Percentiles rank a stretch among this genome's conserved stretches.
Conservation (phyloP, 805 yeast species). For the Debaryomyces maramus region DNA sequence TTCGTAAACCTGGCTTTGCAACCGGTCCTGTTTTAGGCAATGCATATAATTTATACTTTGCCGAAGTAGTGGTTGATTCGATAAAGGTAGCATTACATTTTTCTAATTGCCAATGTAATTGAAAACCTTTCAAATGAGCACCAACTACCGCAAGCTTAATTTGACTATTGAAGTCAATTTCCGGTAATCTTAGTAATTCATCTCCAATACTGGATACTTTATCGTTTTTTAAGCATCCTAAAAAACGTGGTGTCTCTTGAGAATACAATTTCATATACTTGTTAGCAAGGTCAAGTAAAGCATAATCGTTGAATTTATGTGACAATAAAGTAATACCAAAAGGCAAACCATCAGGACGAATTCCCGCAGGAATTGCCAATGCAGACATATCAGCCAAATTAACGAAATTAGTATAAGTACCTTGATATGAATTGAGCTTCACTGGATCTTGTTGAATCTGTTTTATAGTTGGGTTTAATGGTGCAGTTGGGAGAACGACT, state of each 20-base stretch:
- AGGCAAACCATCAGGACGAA: slow-evolving; percentile 80
- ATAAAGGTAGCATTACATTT: slow-evolving; percentile 75
- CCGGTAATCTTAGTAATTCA: slow-evolving; percentile 50
- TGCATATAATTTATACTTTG: slow-evolving; percentile 75
- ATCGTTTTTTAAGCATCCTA: slow-evolving; percentile 52
- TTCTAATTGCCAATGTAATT: slow-evolving; percentile 91
- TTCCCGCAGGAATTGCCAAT: slow-evolving; percentile 87
- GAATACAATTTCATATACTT: slow-evolving; percentile 56
- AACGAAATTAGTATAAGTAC: slow-evolving; percentile 97
- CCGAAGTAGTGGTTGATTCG: slow-evolving; percentile 66
- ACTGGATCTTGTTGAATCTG: slow-evolving; percentile 74
- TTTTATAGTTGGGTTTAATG: slow-evolving; percentile 80
- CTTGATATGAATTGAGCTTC: slow-evolving; percentile 82
- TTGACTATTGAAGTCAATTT: slow-evolving; percentile 37
- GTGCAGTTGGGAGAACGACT: slow-evolving; percentile 89
- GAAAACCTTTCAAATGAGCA: slow-evolving; percentile 87
- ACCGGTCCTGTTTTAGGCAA: slow-evolving; percentile 80
- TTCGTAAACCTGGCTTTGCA: slow-evolving; percentile 85
- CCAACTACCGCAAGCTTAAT: slow-evolving; percentile 92
- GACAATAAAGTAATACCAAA: slow-evolving; percentile 87
- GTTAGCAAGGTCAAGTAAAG: slow-evolving; percentile 79
- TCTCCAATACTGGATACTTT: slow-evolving; percentile 39
- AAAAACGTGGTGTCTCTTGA: slow-evolving; percentile 48
- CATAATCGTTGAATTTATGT: slow-evolving; percentile 81
- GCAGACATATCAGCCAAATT: slow-evolving; percentile 93